Evolutionary conservation across 768 basidiomycete species (phyloP).

Genomic region (Phanerochaete sordida): DNA sequence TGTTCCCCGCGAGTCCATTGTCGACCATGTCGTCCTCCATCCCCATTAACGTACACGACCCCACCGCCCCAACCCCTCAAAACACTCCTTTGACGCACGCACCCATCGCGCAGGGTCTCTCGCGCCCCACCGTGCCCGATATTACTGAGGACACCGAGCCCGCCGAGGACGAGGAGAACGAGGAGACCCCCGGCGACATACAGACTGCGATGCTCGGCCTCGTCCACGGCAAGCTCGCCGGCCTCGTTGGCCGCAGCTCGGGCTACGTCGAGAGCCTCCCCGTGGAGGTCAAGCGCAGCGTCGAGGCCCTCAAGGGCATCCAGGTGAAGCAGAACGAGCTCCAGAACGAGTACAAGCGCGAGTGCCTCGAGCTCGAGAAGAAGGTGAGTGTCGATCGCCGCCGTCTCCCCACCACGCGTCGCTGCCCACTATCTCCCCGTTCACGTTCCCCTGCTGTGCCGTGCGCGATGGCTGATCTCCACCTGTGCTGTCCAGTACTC

Average conservation of each 20-base stretch:
- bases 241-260: conserved; percentile 85
- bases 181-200: conserved; percentile 27
- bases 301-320: conserved; percentile 92
- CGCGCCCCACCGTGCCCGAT: conserved; percentile 85
- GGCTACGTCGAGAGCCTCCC: conserved; percentile 94
- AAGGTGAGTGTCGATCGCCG: conserved; percentile 52
- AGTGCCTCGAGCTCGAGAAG: conserved; percentile 93
- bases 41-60: conserved; percentile 53
- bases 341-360: conserved; percentile 91
- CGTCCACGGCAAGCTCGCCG: conserved; percentile 84
- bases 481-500: conserved; percentile 50
- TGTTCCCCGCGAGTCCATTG: conserved; percentile 2
- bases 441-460: neutral
- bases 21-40: conserved; percentile 64
- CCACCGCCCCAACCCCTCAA: conserved; percentile 90
- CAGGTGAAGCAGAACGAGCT: conserved; percentile 89
- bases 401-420: neutral
- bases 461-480: conserved; percentile 11
- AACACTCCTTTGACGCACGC: conserved; percentile 87
- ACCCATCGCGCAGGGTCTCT: conserved; percentile 75
- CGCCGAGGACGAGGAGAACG: conserved; percentile 52
- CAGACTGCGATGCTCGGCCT: conserved; percentile 75
- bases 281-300: conserved; percentile 70
- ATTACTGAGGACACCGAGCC: conserved; percentile 80
- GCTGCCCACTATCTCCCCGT: neutral